Conservation (phyloP, 169 alveolate genomes). For the Eimeria praecox region DNA sequence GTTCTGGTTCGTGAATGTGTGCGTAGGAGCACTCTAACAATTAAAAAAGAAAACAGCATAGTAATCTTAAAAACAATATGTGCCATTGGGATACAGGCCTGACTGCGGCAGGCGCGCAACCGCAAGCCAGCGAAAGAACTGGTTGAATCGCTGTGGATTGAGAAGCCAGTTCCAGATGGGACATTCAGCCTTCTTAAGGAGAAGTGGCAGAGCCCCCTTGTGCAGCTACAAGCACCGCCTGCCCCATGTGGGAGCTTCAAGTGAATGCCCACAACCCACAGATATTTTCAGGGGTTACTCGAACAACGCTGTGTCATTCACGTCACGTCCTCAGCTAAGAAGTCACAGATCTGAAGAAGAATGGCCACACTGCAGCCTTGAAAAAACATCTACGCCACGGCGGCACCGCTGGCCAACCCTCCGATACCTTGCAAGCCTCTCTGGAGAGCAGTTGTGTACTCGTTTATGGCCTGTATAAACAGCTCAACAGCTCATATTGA, state of each 20-base stretch:
- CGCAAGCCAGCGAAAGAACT: neutral
- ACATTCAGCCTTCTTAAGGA: neutral
- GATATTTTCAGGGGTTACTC: neutral
- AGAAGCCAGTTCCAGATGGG: neutral
- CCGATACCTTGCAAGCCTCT: slow-evolving; percentile 49
- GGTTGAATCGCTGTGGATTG: neutral
- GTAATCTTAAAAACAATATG: neutral
- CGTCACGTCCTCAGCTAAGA: neutral
- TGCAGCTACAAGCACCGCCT: neutral
- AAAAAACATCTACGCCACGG: neutral
- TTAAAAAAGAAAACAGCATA: neutral
- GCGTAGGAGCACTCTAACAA: neutral
- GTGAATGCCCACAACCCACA: neutral
- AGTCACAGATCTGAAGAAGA: neutral
- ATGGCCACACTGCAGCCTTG: neutral
- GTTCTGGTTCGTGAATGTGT: neutral
- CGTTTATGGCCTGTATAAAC: slow-evolving; percentile 13
- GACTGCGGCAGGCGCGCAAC: neutral
- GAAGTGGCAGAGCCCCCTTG: neutral
- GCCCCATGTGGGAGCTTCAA: neutral
- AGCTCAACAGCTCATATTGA: neutral
- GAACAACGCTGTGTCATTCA: neutral
- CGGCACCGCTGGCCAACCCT: slow-evolving; percentile 30
- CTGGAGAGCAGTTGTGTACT: slow-evolving; percentile 51
- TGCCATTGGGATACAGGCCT: neutral